Evolutionary conservation across 2,329 filamentous ascomycete species (phyloP).

Genomic region (Podosphaera fusca): DNA sequence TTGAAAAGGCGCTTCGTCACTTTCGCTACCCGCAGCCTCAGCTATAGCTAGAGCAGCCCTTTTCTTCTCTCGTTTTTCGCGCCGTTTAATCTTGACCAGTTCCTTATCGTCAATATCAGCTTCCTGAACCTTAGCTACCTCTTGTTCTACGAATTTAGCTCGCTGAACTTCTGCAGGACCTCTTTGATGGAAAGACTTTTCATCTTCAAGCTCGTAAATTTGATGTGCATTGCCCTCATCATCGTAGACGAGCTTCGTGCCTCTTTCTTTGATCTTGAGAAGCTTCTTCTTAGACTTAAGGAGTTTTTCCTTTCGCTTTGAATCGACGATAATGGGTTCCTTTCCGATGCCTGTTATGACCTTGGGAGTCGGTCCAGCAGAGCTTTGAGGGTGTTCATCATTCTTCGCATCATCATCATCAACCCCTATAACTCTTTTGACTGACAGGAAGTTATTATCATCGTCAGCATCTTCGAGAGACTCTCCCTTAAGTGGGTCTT

Average conservation of each 20-base stretch:
- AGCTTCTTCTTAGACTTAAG: slow-evolving; percentile 87
- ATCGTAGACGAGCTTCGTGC: slow-evolving; percentile 72
- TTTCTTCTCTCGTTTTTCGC: slow-evolving; percentile 51
- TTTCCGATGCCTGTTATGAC: slow-evolving; percentile 43
- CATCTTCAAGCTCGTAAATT: slow-evolving; percentile 70
- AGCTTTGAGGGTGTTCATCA: slow-evolving; percentile 16
- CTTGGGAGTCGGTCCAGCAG: slow-evolving; percentile 24
- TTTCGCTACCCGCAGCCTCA: slow-evolving; percentile 14
- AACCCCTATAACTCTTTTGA: slow-evolving; percentile 68
- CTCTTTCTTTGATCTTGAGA: slow-evolving; percentile 69
- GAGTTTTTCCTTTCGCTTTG: slow-evolving; percentile 87
- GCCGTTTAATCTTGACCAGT: slow-evolving; percentile 52
- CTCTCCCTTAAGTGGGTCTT: slow-evolving; percentile 26
- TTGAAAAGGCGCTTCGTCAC: slow-evolving; percentile 8
- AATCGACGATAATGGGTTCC: slow-evolving; percentile 65
- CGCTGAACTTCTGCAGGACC: slow-evolving; percentile 59
- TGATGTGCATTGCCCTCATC: slow-evolving; percentile 72
- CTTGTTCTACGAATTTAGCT: slow-evolving; percentile 52
- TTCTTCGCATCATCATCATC: slow-evolving; percentile 24
- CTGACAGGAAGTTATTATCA: slow-evolving; percentile 65
- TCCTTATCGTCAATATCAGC: slow-evolving; percentile 71
- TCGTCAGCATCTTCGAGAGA: slow-evolving; percentile 30
- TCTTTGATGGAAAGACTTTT: slow-evolving; percentile 52
- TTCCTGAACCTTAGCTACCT: slow-evolving; percentile 44
- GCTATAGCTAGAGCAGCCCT: slow-evolving; percentile 35